phyloP scores from a whole-genome alignment of 2,329 filamentous ascomycete species.

The Fusarium xylarioides region DNA sequence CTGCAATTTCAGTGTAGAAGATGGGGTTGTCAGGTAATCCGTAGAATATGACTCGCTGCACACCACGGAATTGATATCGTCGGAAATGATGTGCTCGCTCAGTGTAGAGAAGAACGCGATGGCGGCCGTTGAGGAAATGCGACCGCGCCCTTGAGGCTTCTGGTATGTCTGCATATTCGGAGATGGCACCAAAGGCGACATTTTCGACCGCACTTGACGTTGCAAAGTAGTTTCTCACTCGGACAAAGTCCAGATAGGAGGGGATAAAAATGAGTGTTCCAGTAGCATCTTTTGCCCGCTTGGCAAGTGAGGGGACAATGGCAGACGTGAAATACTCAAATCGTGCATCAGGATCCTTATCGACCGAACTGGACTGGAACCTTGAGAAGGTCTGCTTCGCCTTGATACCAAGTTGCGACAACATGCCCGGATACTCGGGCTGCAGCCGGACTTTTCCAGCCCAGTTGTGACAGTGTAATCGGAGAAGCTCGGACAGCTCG shows the following conservation, averaged over 20 bases:
- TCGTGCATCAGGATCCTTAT: slow-evolving; percentile 82
- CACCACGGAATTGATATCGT: slow-evolving; percentile 83
- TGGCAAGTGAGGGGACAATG: slow-evolving; percentile 78
- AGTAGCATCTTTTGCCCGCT: slow-evolving; percentile 67
- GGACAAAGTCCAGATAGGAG: slow-evolving; percentile 93
- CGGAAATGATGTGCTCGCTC: slow-evolving; percentile 97
- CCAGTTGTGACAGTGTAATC: slow-evolving; percentile 80
- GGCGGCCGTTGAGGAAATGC: slow-evolving; percentile 85
- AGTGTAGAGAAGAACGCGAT: slow-evolving; percentile 87
- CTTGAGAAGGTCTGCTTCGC: slow-evolving; percentile 90
- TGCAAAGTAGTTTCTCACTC: slow-evolving; percentile 90
- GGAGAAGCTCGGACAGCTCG: slow-evolving; percentile 83
- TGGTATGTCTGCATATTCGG: slow-evolving; percentile 83
- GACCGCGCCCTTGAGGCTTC: slow-evolving; percentile 86
- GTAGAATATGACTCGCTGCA: slow-evolving; percentile 88
- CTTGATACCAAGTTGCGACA: slow-evolving; percentile 76
- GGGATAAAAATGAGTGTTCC: slow-evolving; percentile 91
- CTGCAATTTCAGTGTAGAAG: slow-evolving; percentile 82
- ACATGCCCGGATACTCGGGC: slow-evolving; percentile 73
- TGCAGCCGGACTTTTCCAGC: slow-evolving; percentile 80
- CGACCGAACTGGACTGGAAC: slow-evolving; percentile 76
- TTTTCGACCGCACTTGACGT: slow-evolving; percentile 66
- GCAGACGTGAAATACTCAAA: slow-evolving; percentile 92
- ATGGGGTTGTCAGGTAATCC: slow-evolving; percentile 86
- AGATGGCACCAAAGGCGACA: slow-evolving; percentile 77